These are phyloP conservation scores for Triangularia verruculosa DNA, from an alignment of 2,329 filamentous ascomycete species.

Conservation along the genomic window DNA sequence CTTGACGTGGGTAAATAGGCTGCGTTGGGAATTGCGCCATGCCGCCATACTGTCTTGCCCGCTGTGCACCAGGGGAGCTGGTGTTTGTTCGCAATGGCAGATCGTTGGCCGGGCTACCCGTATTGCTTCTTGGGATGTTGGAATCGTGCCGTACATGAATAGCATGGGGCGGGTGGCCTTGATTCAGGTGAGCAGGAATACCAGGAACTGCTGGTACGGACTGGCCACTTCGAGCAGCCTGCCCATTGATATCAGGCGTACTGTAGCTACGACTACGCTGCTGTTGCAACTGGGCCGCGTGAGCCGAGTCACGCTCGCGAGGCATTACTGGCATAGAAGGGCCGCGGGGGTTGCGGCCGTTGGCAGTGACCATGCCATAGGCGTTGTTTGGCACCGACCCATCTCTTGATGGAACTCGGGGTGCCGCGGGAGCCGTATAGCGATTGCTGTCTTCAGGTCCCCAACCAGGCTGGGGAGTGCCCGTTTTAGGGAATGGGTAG, in stretches of 20 bases:
- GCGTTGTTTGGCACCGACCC: conserved; percentile 62
- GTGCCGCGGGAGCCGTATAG: conserved; percentile 85
- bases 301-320: conserved; percentile 44
- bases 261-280: conserved; percentile 86
- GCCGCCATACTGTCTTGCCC: conserved; percentile 48
- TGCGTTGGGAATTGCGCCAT: conserved; percentile 57
- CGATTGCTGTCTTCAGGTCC: conserved; percentile 66
- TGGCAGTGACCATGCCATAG: conserved; percentile 50
- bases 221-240: conserved; percentile 53
- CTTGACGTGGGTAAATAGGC: conserved; percentile 50
- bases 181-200: conserved; percentile 69
- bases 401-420: conserved; percentile 75
- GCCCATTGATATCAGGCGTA: conserved; percentile 86
- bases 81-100: conserved; percentile 66
- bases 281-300: conserved; percentile 57
- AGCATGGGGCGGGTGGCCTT: conserved; percentile 58
- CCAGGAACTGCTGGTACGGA: conserved; percentile 68
- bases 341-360: conserved; percentile 66
- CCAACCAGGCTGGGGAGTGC: conserved; percentile 65
- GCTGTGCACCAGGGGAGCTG: conserved; percentile 66
- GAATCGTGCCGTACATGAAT: conserved; percentile 52
- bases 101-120: conserved; percentile 70
- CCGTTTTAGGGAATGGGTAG: conserved; percentile 71
- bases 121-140: conserved; percentile 73
- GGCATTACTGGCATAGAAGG: conserved; percentile 74